Base-by-base conservation (phyloP, 257 asterid species). In the Solanum piurae region DNA sequence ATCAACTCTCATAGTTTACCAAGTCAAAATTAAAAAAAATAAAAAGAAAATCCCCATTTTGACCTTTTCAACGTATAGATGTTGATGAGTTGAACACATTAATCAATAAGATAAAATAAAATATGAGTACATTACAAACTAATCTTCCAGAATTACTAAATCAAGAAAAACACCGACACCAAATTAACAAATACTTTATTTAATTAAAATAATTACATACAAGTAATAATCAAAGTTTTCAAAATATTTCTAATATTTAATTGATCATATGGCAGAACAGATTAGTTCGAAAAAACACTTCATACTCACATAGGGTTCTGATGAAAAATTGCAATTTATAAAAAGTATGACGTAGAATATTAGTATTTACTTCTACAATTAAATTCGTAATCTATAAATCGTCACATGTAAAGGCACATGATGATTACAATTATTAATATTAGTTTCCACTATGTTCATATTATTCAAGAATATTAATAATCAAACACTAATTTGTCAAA, bases 221-320 rank as follows among this genome's bases (percentile, higher is more conserved):
- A 44, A 5, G 29, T 27, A 29, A 46, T 46, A 29, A 37, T 27
- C 3, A 79, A 42, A 79, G 23, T 4, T 79, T 46, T 16, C 36
- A 2, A 46, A 79, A 79, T 25, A 27, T 14, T 79, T 79, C 0
- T 73, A 20, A 20, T 73, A 20, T 20, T 73, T 20, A 46, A 73
- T 73, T 73, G 49, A 36, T 71, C 3, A 7, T 3, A 14, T 29
- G 38, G 1, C 0, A 71, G 0, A 31, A 27, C 9, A 5, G 4
- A 12, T 1, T 6, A 68, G 2, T 13, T 6, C 9, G 11, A 29
- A 1, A 68, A 68, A 29, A 3, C 11, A 29, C 16, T 13, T 29
- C 11, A 2, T 0, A 1, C 27, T 25, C 3, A 27, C 1, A 6
- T 25, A 27, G 6, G 3, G 0, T 12, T 3, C n/a, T 0, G 2